Evolutionary conservation across 192 early-diverging fungal species (phyloP), one percentile per base, ranked within the genome.

Genomic region (Coemansia sp.): DNA sequence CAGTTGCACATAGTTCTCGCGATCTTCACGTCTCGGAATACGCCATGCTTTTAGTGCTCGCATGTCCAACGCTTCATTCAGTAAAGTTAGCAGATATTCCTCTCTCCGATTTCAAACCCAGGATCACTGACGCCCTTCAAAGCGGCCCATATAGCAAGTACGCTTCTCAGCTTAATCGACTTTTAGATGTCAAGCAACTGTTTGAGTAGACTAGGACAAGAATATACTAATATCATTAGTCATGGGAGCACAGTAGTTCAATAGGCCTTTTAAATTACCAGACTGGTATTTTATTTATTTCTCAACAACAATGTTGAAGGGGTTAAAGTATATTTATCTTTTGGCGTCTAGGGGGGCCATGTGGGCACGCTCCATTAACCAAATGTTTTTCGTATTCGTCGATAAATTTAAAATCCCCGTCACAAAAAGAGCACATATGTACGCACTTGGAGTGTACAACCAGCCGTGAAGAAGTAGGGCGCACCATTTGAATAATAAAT

Each of bases 71-170:
- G 21, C 23, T 55, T 28, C 6, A 23, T 13, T 28, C 11, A 14
- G 28, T 55, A 21, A 30, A 49, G n/a, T 6, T 49, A 49, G 4
- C 2, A 6, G 16, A 4, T 7, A 49, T 49, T 19, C 1, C 6
- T 8, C 46, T 7, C 19, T 19, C 16, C 46, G 4, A 49, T 21
- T 19, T 16, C 19, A 21, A 4, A 3, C 5, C 46, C 19, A 49
- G 11, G 13, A 42, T 49, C 6, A n/a, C 46, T 6, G 46, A 49
- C 4, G 46, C 46, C n/a, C 46, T 49, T 49, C 46, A 21, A 17
- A 49, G 46, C 16, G 46, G 46, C n/a, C 46, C 46, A 17, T 49
- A 49, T 8, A 49, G 46, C 46, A 49, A 49, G 46, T 49, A 49
- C 46, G 46, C 46, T 6, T 49, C 46, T 6, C 16, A 49, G 46